phyloP scores from a whole-genome alignment of 768 basidiomycete genomes.

The Mycena belliarum region DNA sequence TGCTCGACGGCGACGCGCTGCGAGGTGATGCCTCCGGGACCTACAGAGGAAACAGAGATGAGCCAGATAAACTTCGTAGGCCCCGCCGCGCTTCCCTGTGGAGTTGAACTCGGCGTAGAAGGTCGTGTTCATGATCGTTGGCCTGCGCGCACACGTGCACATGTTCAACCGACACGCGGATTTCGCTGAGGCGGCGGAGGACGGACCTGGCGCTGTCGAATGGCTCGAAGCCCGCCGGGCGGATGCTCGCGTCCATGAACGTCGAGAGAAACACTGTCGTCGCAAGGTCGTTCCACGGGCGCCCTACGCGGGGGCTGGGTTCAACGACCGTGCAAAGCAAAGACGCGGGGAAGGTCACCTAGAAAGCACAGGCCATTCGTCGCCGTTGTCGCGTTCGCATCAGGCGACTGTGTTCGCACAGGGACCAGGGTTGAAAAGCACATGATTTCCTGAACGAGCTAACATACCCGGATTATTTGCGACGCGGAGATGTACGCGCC shows the following conservation, averaged over 20 bases:
- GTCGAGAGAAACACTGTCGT: slow-evolving; percentile 54
- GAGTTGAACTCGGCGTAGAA: slow-evolving; percentile 63
- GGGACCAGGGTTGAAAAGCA: too few species aligned
- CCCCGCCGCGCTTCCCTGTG: slow-evolving; percentile 44
- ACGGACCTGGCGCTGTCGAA: slow-evolving; percentile 44
- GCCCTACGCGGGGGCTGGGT: slow-evolving; percentile 26
- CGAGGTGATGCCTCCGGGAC: slow-evolving; percentile 53
- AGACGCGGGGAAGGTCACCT: slow-evolving; percentile 31
- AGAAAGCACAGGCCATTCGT: slow-evolving; percentile 51
- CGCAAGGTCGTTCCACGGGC: slow-evolving; percentile 66
- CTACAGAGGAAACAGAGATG: too few species aligned
- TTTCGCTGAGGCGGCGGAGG: not conserved
- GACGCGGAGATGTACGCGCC: slow-evolving; percentile 60
- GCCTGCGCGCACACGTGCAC: slow-evolving; percentile 31
- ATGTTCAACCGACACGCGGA: not conserved
- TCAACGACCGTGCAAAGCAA: not conserved
- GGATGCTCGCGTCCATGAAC: slow-evolving; percentile 59
- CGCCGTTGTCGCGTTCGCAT: slow-evolving; percentile 51
- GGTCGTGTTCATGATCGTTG: slow-evolving; percentile 50
- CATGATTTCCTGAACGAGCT: too few species aligned
- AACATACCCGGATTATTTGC: slow-evolving; percentile 52
- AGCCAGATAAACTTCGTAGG: too few species aligned
- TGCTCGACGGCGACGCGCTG: slow-evolving; percentile 48
- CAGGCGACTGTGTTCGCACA: too few species aligned
- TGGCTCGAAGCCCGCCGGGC: slow-evolving; percentile 51